These are phyloP conservation scores for Trichoderma harzianum DNA, from an alignment of 2,329 filamentous ascomycete species.

Conservation along the genomic window DNA sequence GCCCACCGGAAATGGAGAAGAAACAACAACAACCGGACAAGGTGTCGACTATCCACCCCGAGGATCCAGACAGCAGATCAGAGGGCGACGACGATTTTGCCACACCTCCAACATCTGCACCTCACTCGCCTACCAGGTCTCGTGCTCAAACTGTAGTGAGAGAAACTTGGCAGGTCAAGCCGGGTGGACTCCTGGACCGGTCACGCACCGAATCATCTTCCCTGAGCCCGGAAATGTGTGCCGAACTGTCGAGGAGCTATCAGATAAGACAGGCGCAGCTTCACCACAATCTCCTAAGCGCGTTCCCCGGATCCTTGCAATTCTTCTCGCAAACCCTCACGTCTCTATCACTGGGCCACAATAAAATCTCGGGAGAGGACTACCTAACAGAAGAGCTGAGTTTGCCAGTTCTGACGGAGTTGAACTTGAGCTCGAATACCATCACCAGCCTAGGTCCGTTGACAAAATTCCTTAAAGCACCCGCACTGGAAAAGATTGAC, in stretches of 20 bases:
- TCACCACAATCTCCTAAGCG: slow-evolving; percentile 71
- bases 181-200: slow-evolving; percentile 65
- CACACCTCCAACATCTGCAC: slow-evolving; percentile 54
- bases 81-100: slow-evolving; percentile 55
- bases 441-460: slow-evolving; percentile 69
- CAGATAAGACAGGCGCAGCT: slow-evolving; percentile 60
- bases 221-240: slow-evolving; percentile 56
- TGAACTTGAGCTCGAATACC: slow-evolving; percentile 72
- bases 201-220: slow-evolving; percentile 63
- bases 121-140: slow-evolving; percentile 47
- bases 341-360: slow-evolving; percentile 70
- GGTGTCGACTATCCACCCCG: slow-evolving; percentile 23
- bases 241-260: slow-evolving; percentile 51
- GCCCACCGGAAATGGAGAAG: slow-evolving; percentile 31
- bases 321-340: slow-evolving; percentile 69
- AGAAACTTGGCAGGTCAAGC: slow-evolving; percentile 54
- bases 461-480: slow-evolving; percentile 65
- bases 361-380: slow-evolving; percentile 61
- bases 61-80: slow-evolving; percentile 45
- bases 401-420: slow-evolving; percentile 70
- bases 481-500: slow-evolving; percentile 72
- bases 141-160: slow-evolving; percentile 47
- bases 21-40: slow-evolving; percentile 12
- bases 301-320: slow-evolving; percentile 66
- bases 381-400: slow-evolving; percentile 66